phyloP scores from a whole-genome alignment of 2,329 filamentous ascomycete genomes.

The Ceratocystis ficicola region DNA sequence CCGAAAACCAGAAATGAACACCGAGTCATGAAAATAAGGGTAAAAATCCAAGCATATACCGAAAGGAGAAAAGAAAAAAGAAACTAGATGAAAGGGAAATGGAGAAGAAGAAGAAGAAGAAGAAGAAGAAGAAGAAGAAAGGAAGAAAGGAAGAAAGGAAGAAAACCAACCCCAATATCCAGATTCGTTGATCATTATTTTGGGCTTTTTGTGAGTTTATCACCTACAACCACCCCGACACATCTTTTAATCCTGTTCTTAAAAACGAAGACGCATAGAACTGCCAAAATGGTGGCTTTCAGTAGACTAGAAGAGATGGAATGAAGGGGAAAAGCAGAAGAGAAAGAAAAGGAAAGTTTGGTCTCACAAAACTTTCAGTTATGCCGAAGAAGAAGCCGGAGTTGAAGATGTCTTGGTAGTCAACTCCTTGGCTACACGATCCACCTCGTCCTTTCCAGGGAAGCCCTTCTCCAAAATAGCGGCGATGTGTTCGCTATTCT shows the following conservation, averaged over 20 bases:
- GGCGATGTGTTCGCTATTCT: constrained; percentile 43
- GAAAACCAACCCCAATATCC: neutral
- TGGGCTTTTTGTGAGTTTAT: neutral
- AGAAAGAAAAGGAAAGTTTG: neutral
- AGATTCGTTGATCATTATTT: neutral
- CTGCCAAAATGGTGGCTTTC: neutral
- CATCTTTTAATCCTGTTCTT: neutral
- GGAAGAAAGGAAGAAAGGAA: constrained; percentile 1
- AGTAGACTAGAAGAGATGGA: neutral
- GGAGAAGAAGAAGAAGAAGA: neutral
- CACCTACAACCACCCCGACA: neutral
- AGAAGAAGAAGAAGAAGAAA: too few species aligned
- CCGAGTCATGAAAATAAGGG: neutral
- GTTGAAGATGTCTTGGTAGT: neutral
- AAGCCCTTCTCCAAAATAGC: constrained; percentile 41
- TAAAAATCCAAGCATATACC: neutral
- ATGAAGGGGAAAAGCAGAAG: neutral
- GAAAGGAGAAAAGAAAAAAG: constrained; percentile 4
- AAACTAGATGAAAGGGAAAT: neutral
- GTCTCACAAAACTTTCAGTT: neutral
- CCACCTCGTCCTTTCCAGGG: constrained; percentile 25
- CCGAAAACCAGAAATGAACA: constrained; percentile 3
- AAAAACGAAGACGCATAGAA: constrained; percentile 6
- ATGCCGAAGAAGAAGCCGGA: neutral
- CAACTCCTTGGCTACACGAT: constrained; percentile 12